Evolutionary conservation across 768 basidiomycete genomes (phyloP).

Genomic region (Amanita fuliginea): DNA sequence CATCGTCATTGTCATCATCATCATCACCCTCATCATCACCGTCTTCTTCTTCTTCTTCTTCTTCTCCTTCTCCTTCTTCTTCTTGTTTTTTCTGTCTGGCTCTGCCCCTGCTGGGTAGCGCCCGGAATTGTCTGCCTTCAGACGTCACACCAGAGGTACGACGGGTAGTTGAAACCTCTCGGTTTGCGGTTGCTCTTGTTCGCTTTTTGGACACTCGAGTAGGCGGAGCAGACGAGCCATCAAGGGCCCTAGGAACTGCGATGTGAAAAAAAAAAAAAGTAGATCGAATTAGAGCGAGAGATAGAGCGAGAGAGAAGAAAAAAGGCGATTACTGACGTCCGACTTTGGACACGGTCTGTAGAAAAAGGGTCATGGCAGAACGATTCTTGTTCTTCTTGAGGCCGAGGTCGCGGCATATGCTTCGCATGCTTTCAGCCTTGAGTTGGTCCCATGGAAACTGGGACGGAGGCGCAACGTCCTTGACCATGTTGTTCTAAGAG

Average conservation of each 20-base stretch:
- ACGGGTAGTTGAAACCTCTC: neutral
- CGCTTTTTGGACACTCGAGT: neutral
- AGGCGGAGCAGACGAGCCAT: neutral
- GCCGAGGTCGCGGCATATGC: conserved; percentile 5
- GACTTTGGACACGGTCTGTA: conserved; percentile 1
- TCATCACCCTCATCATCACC: neutral
- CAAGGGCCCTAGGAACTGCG: conserved; percentile 3
- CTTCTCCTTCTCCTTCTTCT: neutral
- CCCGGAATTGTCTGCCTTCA: neutral
- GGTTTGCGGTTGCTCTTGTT: neutral
- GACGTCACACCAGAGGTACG: neutral
- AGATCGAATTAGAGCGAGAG: too few species aligned
- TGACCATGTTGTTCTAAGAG: neutral
- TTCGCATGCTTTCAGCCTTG: conserved; percentile 3
- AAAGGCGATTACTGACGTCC: neutral
- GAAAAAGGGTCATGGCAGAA: neutral
- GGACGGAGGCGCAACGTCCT: neutral
- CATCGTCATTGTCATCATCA: too few species aligned
- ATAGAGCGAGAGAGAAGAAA: too few species aligned
- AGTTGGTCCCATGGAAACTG: conserved; percentile 4
- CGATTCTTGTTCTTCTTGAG: neutral
- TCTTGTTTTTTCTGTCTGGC: neutral
- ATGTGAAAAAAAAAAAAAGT: too few species aligned
- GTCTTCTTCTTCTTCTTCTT: neutral
- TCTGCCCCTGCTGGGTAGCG: neutral